Conservation (phyloP, 495 filamentous ascomycete species). For the Darksidea phi region DNA sequence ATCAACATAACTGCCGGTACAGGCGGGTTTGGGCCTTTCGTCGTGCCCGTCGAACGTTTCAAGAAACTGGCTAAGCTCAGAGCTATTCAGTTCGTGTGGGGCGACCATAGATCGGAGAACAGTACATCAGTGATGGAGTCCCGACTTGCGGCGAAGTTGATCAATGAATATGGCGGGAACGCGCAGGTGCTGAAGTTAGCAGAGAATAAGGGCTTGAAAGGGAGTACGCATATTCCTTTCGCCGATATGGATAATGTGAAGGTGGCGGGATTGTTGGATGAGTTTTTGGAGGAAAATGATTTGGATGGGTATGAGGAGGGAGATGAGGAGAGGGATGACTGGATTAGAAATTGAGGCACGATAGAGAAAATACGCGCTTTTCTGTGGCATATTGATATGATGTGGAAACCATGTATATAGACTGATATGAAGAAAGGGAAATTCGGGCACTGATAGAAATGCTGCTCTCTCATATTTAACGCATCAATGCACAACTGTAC, state of each 20-base stretch:
- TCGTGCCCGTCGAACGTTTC: conserved; percentile 48
- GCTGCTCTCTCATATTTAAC: no score
- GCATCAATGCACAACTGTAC: no score
- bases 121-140: conserved; percentile 39
- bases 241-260: conserved; percentile 50
- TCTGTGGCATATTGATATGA: no score
- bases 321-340: neutral
- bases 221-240: conserved; percentile 50
- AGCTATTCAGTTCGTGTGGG: conserved; percentile 52
- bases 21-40: conserved; percentile 43
- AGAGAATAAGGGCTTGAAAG: conserved; percentile 45
- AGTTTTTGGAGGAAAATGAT: conserved; percentile 42
- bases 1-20: conserved; percentile 39
- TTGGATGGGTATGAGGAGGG: conserved; percentile 42
- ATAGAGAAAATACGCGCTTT: neutral
- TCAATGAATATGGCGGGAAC: conserved; percentile 51
- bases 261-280: conserved; percentile 46
- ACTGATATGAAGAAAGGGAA: no score
- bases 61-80: conserved; percentile 48
- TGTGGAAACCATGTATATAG: no score
- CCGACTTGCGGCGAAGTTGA: conserved; percentile 41
- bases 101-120: conserved; percentile 47
- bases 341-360: neutral
- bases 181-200: conserved; percentile 47
- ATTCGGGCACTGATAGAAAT: no score